Conservation (phyloP, 2,329 filamentous ascomycete species). For the Penicillium sp. region DNA sequence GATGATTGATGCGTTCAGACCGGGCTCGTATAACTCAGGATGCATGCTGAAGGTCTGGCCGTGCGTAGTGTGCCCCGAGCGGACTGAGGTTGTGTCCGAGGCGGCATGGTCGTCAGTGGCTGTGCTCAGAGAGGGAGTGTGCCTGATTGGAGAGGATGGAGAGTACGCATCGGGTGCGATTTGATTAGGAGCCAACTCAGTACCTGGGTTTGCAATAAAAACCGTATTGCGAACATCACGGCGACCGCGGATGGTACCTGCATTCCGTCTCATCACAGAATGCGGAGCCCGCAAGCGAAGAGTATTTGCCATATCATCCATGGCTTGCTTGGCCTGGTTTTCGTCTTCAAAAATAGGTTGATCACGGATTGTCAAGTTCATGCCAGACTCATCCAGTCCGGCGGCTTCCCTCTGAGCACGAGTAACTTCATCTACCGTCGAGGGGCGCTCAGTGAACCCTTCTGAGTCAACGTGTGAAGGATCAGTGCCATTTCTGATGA, state of each 20-base stretch:
- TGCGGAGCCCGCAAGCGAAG: slow-evolving; percentile 49
- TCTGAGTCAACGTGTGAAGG: slow-evolving; percentile 40
- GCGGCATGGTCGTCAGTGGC: slow-evolving; percentile 64
- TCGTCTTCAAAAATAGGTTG: slow-evolving; percentile 52
- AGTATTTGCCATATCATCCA: slow-evolving; percentile 51
- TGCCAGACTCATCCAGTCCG: slow-evolving; percentile 42
- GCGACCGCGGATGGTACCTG: slow-evolving; percentile 79
- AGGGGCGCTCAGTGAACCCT: slow-evolving; percentile 42
- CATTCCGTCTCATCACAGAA: slow-evolving; percentile 61
- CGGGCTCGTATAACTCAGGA: slow-evolving; percentile 74
- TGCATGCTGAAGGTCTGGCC: slow-evolving; percentile 70
- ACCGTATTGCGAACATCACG: slow-evolving; percentile 91
- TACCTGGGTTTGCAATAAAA: slow-evolving; percentile 62
- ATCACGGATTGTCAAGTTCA: slow-evolving; percentile 51
- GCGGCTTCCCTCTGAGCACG: slow-evolving; percentile 46
- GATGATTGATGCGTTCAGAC: slow-evolving; percentile 83
- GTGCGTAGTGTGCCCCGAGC: slow-evolving; percentile 78
- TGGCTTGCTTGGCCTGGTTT: slow-evolving; percentile 48
- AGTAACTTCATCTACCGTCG: slow-evolving; percentile 46
- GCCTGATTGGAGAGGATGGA: slow-evolving; percentile 39
- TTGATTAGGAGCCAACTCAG: slow-evolving; percentile 31
- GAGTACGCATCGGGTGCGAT: slow-evolving; percentile 26
- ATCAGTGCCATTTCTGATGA: slow-evolving; percentile 23
- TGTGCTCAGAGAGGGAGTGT: slow-evolving; percentile 51
- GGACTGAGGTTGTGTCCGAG: slow-evolving; percentile 88